Base-by-base conservation (phyloP, 2,329 filamentous ascomycete genomes). In the Nemania serpens region DNA sequence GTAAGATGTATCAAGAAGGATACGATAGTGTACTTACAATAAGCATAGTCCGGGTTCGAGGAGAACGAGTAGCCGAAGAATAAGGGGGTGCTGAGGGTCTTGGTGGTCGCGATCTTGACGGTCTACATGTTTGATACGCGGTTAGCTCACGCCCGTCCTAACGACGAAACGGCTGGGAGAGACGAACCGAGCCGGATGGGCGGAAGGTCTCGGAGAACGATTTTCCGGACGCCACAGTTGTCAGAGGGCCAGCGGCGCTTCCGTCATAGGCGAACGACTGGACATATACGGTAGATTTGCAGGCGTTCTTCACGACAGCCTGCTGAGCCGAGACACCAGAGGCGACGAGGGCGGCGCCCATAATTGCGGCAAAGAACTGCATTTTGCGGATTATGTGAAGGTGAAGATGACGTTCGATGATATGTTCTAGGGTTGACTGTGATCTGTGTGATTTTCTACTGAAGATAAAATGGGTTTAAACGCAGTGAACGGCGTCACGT, bases 31-130 rank as follows among this genome's bases (percentile, higher is more conserved):
- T 34, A 70, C 75, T 70, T 62, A 77, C 75, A 79, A 70, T 78
- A 79, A 54, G 73, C 74, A 39, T 75, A 73, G 69, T 77, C 63
- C 5, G 75, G 74, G 65, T 71, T 73, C 2, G 59, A 53, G 49
- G 66, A 66, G 62, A 77, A 78, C 0, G 76, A 78, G 68, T 79
- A 79, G 48, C 77, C 77, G 60, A 79, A 75, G 71, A 78, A 78
- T 5, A 79, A 73, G 1, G 76, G 77, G 22, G 49, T 65, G 51
- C 62, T 63, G 6, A 79, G 72, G 20, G 72, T 75, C 70, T 71
- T 76, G 63, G 69, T 74, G 41, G 67, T 77, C 36, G 74, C 75
- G 55, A 79, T 70, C 71, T 79, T 79, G 47, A 79, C 66, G 50
- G 77, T 79, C 76, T 78, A 49, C 51, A 36, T 52, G 41, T 49